A percentile compares a stretch with the other conserved stretches of the same genome.
phyloP scores from a whole-genome alignment of 257 asterid genomes.

The Solanum pennellii region DNA sequence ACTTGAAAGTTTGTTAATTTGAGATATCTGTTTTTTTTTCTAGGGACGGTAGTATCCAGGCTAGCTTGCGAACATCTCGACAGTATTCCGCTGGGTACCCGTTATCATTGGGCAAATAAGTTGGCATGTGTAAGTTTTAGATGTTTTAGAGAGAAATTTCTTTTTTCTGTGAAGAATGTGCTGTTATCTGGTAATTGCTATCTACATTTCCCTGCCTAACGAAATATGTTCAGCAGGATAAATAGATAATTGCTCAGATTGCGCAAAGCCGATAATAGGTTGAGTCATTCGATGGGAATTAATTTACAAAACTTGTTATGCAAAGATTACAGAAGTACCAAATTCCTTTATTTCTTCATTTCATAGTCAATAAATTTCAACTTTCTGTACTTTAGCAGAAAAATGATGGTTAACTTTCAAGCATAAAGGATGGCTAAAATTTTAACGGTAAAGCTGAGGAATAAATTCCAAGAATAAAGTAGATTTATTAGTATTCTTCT shows the following conservation, averaged over 20 bases:
- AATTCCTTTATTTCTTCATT: background rate
- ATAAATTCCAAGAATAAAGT: conserved; percentile 2
- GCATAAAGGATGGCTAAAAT: background rate
- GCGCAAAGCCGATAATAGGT: background rate
- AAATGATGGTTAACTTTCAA: background rate
- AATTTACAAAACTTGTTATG: background rate
- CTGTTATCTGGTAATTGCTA: background rate
- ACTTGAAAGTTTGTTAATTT: background rate
- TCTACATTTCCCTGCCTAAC: background rate
- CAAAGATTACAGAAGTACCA: background rate
- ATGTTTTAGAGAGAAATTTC: background rate
- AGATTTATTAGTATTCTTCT: conserved; percentile 15
- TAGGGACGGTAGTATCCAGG: background rate
- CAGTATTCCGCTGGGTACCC: background rate
- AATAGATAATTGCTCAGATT: background rate
- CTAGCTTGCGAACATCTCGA: background rate
- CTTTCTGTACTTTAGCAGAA: background rate
- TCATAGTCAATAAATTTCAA: background rate
- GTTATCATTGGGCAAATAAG: background rate
- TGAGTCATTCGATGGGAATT: background rate
- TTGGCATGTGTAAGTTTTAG: background rate
- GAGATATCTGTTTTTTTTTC: background rate
- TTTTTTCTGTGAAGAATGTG: background rate
- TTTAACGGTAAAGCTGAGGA: background rate
- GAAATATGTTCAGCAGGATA: background rate